Base-by-base conservation (phyloP, 208 protist species). In the Strigomonas galati region DNA sequence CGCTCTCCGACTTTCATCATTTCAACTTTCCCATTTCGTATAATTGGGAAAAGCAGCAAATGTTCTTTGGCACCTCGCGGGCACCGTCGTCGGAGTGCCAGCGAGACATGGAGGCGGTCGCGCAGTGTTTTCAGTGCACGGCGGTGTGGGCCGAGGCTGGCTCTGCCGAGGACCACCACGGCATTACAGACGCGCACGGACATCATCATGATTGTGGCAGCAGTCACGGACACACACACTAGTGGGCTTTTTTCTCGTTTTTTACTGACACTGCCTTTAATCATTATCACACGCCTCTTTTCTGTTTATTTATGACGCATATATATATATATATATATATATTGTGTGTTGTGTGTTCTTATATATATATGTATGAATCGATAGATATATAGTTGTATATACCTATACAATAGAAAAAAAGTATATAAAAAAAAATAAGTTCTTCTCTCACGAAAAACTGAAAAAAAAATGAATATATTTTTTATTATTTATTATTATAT, bases 31-130 rank as follows among this genome's bases (percentile, higher is more conserved):
- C 58, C 27, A 74, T 92, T n/a, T 32, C 15, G 28, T 95, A 86
- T 64, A 66, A 75, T 63, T 95, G 85, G 89, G 77, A 91, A 59
- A 64, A 54, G 35, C 77, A 73, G 24, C 65, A 62, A 0, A 60
- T 95, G 21, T 62, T 23, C 52, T 81, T 27, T 69, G 56, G 12
- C n/a, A 28, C 19, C 78, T 60, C 14, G 66, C 24, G 55, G 62
- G 35, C 63, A 64, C 19, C 54, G 28, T 79, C 73, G 15, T 62
- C 40, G 30, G 83, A 91, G 58, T 95, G 89, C 49, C 58, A 73
- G 40, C 67, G 75, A 44, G 89, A 95, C 61, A 69, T 92, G 32
- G 63, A 69, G 53, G 79, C 77, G 21, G 74, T 95, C 3, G 79
- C 84, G 2, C 65, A 70, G 2, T 76, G 84, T 30, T 95, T 92